Evolutionary conservation across 202 grass and related monocot genomes (phyloP).

Genomic region (Zizania palustris): DNA sequence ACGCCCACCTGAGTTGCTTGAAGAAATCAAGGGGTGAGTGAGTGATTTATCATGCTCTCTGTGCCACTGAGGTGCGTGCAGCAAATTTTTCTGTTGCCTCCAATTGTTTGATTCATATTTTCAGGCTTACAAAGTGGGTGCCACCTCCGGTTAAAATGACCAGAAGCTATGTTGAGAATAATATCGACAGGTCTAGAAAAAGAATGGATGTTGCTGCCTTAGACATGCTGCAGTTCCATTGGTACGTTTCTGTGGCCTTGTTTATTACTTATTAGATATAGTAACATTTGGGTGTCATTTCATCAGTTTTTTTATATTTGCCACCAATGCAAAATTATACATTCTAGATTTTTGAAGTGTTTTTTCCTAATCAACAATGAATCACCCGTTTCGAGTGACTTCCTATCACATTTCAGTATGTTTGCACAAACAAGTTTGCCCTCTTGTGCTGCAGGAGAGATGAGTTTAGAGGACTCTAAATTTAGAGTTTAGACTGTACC

Average conservation of each 20-base stretch:
- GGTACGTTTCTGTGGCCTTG: slow-evolving; percentile 50
- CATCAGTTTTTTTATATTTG: background rate
- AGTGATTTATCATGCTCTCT: background rate
- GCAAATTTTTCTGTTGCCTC: background rate
- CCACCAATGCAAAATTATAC: background rate
- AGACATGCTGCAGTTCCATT: slow-evolving; percentile 98
- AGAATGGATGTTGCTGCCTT: slow-evolving; percentile 88
- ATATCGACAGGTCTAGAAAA: slow-evolving; percentile 76
- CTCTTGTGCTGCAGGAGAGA: slow-evolving; percentile 13
- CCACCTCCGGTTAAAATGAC: slow-evolving; percentile 95
- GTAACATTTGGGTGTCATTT: background rate
- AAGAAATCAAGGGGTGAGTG: slow-evolving; percentile 72
- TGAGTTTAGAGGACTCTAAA: background rate
- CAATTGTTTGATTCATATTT: background rate
- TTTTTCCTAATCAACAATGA: background rate
- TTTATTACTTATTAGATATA: slow-evolving; percentile 12
- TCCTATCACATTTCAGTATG: background rate
- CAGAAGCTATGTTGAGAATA: slow-evolving; percentile 70
- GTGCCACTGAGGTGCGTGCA: background rate
- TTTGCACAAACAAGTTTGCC: background rate
- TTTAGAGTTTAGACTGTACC: background rate
- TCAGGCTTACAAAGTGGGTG: slow-evolving; percentile 93
- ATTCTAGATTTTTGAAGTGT: background rate
- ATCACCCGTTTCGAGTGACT: background rate
- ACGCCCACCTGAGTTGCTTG: slow-evolving; percentile 67